Percentiles rank a stretch among this genome's conserved stretches.
Evolutionary conservation across 805 yeast species (phyloP).

Genomic region (Candida berthetii): DNA sequence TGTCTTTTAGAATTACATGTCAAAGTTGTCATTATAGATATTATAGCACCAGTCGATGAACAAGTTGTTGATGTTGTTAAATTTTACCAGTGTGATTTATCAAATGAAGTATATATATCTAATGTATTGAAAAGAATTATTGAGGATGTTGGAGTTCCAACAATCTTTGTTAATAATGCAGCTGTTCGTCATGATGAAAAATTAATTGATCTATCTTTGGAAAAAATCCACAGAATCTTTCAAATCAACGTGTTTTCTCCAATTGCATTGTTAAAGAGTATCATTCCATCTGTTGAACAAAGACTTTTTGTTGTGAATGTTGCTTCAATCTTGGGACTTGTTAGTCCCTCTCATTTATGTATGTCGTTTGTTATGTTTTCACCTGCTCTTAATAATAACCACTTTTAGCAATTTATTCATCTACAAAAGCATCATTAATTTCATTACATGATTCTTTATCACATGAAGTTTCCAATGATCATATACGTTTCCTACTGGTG

Average conservation of each 20-base stretch:
- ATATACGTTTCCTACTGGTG: constrained; percentile 66
- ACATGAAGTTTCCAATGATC: constrained; percentile 54
- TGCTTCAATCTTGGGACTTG: constrained; percentile 73
- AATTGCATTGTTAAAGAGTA: constrained; percentile 57
- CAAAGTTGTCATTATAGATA: constrained; percentile 20
- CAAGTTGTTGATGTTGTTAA: constrained; percentile 25
- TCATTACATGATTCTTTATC: constrained; percentile 81
- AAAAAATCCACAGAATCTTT: constrained; percentile 50
- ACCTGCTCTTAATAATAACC: not conserved
- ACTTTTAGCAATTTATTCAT: constrained; percentile 58
- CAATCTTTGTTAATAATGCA: constrained; percentile 78
- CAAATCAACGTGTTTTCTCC: constrained; percentile 64
- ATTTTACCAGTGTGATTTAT: constrained; percentile 65
- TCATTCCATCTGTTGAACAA: constrained; percentile 52
- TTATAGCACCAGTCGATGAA: constrained; percentile 13
- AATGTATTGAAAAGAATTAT: constrained; percentile 22
- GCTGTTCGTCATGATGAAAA: constrained; percentile 56
- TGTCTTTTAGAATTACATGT: constrained; percentile 12
- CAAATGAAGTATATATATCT: constrained; percentile 19
- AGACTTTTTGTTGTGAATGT: constrained; percentile 75
- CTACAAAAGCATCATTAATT: constrained; percentile 78
- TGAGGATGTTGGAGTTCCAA: constrained; percentile 42
- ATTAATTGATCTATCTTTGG: constrained; percentile 40
- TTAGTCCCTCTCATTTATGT: constrained; percentile 67
- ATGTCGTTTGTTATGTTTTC: not conserved